Percentiles rank a stretch among this genome's conserved stretches.
Evolutionary conservation across 2,329 filamentous ascomycete species (phyloP).

Genomic region (Pyrenophora graminea): DNA sequence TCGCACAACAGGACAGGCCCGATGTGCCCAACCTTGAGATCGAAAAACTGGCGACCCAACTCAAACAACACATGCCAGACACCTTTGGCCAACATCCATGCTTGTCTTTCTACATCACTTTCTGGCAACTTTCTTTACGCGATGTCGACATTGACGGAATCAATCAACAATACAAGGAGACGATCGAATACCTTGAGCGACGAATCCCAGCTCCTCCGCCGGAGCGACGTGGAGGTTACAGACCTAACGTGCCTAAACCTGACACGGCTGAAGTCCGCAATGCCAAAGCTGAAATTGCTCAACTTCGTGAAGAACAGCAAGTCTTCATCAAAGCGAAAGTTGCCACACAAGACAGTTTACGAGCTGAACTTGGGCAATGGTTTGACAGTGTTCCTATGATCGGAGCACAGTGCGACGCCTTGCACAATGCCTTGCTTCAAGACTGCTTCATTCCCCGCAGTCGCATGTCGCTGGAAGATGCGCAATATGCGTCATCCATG

Average conservation of each 20-base stretch:
- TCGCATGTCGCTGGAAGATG: conserved; percentile 80
- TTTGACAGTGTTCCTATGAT: conserved; percentile 67
- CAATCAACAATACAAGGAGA: conserved; percentile 75
- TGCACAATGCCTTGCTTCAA: conserved; percentile 80
- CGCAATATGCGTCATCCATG: conserved; percentile 85
- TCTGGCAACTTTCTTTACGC: conserved; percentile 86
- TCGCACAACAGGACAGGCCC: not conserved
- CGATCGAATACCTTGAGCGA: conserved; percentile 57
- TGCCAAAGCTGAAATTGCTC: conserved; percentile 71
- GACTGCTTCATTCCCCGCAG: conserved; percentile 90
- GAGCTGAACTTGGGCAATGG: conserved; percentile 77
- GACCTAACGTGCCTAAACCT: conserved; percentile 43
- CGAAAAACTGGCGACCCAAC: conserved; percentile 71
- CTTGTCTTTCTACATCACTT: conserved; percentile 82
- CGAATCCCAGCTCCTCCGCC: conserved; percentile 57
- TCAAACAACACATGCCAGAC: conserved; percentile 65
- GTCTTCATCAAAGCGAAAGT: conserved; percentile 59
- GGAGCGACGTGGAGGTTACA: conserved; percentile 69
- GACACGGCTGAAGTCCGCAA: conserved; percentile 69
- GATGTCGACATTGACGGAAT: conserved; percentile 68
- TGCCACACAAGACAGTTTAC: conserved; percentile 64
- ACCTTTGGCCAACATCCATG: conserved; percentile 72
- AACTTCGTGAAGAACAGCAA: conserved; percentile 52
- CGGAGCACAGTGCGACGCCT: conserved; percentile 60
- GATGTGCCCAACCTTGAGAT: conserved; percentile 67